phyloP scores from a whole-genome alignment of 2,329 filamentous ascomycete genomes.

The Fusarium nisikadoi region DNA sequence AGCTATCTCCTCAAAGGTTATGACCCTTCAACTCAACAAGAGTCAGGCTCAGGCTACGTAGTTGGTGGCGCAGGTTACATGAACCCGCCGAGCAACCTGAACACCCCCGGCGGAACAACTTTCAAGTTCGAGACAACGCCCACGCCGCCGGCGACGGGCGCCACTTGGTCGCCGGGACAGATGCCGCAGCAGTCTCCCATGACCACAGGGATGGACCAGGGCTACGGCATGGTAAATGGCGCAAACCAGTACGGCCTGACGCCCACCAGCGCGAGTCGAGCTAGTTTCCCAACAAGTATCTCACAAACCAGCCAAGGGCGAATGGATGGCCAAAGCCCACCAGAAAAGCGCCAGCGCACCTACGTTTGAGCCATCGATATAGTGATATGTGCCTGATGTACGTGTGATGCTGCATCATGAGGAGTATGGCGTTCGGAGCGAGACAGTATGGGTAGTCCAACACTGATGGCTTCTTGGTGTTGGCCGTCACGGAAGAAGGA shows the following conservation, averaged over 20 bases:
- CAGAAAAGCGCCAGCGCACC: constrained; percentile 64
- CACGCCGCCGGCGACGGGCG: constrained; percentile 60
- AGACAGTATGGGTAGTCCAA: constrained; percentile 18
- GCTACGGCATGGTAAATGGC: constrained; percentile 59
- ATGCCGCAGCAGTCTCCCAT: constrained; percentile 62
- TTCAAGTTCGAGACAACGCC: constrained; percentile 67
- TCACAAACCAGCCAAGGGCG: constrained; percentile 42
- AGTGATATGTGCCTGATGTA: constrained; percentile 27
- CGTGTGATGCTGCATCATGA: constrained; percentile 25
- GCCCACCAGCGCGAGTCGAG: constrained; percentile 45
- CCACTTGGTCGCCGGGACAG: constrained; percentile 64
- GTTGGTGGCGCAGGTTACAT: constrained; percentile 50
- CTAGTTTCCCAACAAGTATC: constrained; percentile 41
- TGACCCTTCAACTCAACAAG: constrained; percentile 59
- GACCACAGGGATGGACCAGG: constrained; percentile 54
- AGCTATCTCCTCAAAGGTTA: constrained; percentile 78
- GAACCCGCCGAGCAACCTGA: constrained; percentile 46
- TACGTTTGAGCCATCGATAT: constrained; percentile 33
- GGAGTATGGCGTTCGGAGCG: constrained; percentile 43
- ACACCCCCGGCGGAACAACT: constrained; percentile 37
- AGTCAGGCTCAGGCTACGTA: constrained; percentile 50
- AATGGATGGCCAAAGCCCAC: constrained; percentile 56
- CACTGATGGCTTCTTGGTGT: constrained; percentile 9
- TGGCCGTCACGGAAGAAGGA: constrained; percentile 10
- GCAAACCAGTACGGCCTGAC: constrained; percentile 53